Evolutionary conservation across 2,329 filamentous ascomycete genomes (phyloP), one percentile per base, ranked within the genome.

Genomic region (Sphaerostilbella broomeana): DNA sequence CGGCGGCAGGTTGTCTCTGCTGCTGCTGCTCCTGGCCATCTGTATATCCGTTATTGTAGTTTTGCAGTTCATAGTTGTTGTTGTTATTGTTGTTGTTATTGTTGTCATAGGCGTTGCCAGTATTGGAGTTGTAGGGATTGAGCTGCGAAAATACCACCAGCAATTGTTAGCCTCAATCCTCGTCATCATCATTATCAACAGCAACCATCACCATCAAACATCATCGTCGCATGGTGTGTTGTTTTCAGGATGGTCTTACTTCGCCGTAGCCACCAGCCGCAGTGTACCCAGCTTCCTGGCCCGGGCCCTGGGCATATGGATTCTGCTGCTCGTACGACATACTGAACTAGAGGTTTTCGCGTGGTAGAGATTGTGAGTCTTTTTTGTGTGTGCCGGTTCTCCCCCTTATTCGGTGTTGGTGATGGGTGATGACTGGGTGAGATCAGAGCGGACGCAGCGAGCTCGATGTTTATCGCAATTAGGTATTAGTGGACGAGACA

Each of bases 51-150:
- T 38, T 42, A 55, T 62, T 62, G 52, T 75, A 75, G 45, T 69
- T 64, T 48, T 75, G 71, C 63, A 80, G 57, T 61, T 76, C 76
- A 52, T 74, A 73, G 18, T 53, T 68, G 65, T 38, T 67, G 60
- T 52, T 65, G 56, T n/a, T n/a, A 6, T 26, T 35, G 19, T 54
- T 59, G 54, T 62, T 61, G 50, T 75, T 74, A 46, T 68, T 63
- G 49, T 75, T 70, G 62, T 76, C 76, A 52, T 73, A 73, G n/a
- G 52, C 67, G 64, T 36, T 67, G 60, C 53, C 66, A 56, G 12
- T 67, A 60, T 53, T 66, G 57, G 16, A 47, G 38, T 34, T 40
- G 33, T 51, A 48, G 8, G 47, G 47, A 31, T 47, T 49, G 26
- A 42, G 38, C 42, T 44, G 24, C n/a, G 30, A n/a, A 21, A 25